Conservation (phyloP, 768 basidiomycete species). For the Tephrocybe sp. region DNA sequence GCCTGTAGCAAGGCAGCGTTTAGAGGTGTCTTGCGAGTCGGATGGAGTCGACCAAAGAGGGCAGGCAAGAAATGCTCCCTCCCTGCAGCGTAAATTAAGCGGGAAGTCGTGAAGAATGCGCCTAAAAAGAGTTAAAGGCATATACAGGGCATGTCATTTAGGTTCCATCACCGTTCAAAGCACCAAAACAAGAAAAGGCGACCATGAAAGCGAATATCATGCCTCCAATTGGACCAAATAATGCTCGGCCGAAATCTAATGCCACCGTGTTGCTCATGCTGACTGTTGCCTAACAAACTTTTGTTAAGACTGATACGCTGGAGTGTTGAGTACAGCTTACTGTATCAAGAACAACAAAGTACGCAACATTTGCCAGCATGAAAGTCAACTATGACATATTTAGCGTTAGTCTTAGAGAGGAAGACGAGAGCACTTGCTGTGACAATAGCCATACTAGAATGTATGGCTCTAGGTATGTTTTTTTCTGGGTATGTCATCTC, state of each 20-base stretch:
- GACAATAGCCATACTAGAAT: conserved; percentile 85
- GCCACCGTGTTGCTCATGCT: conserved; percentile 84
- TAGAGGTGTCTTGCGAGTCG: conserved; percentile 75
- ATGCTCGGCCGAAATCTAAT: conserved; percentile 84
- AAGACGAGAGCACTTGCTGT: conserved; percentile 43
- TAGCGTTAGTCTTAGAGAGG: conserved; percentile 4
- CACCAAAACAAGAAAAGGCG: conserved; percentile 92
- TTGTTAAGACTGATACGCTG: neutral
- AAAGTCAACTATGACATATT: conserved; percentile 57
- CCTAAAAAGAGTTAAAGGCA: conserved; percentile 35
- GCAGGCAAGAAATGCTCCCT: conserved; percentile 85
- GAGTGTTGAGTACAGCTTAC: conserved; percentile 28
- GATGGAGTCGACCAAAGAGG: conserved; percentile 76
- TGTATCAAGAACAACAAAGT: conserved; percentile 91
- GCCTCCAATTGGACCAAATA: conserved; percentile 87
- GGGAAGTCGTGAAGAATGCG: conserved; percentile 72
- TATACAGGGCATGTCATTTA: neutral
- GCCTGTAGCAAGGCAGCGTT: conserved; percentile 86
- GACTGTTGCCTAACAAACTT: conserved; percentile 47
- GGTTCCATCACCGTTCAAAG: conserved; percentile 69
- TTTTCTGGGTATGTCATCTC: conserved; percentile 80
- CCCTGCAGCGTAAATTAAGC: conserved; percentile 86
- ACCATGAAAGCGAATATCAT: conserved; percentile 87
- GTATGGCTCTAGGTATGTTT: conserved; percentile 87
- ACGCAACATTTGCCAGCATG: conserved; percentile 80